A percentile compares a stretch with the other conserved stretches of the same genome.
These are phyloP conservation scores for Trichosporon sp. DNA, from an alignment of 1,284 basidiomycete species.

Conservation along the genomic window DNA sequence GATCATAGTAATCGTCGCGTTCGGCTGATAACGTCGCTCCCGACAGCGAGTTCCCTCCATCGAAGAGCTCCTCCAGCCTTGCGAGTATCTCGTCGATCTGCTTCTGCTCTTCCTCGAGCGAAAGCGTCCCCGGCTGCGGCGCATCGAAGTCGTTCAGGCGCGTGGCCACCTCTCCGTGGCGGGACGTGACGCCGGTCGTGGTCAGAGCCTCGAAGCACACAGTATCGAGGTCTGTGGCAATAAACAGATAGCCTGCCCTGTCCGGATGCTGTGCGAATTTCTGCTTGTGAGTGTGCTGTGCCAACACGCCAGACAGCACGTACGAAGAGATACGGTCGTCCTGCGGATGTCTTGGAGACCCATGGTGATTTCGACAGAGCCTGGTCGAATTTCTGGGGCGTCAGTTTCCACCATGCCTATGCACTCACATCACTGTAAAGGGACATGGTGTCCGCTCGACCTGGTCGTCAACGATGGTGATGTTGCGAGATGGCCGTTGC, in stretches of 20 bases:
- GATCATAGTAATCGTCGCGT: conserved; percentile 32
- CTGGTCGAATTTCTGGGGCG: conserved; percentile 16
- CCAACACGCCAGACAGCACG: background rate
- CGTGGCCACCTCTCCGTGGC: conserved; percentile 15
- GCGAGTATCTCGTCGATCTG: conserved; percentile 19
- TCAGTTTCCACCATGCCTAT: background rate
- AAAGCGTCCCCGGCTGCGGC: background rate
- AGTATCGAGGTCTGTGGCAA: conserved; percentile 31
- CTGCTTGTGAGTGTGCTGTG: conserved; percentile 9
- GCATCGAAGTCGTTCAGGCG: conserved; percentile 5
- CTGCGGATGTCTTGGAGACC: conserved; percentile 22
- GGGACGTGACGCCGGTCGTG: conserved; percentile 22
- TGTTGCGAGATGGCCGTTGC: background rate
- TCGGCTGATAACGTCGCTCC: conserved; percentile 23
- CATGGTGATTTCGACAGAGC: conserved; percentile 30
- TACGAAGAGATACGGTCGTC: conserved; percentile 26
- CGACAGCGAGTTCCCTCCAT: conserved; percentile 10
- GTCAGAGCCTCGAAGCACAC: conserved; percentile 31
- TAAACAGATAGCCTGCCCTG: conserved; percentile 32
- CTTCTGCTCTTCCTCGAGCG: conserved; percentile 16
- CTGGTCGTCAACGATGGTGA: background rate
- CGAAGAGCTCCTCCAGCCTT: conserved; percentile 21
- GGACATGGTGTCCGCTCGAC: conserved; percentile 10
- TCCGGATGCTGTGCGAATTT: conserved; percentile 36
- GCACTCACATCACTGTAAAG: conserved; percentile 17